These are phyloP conservation scores for Aureoboletus auriporus DNA, from an alignment of 768 basidiomycete species.

Conservation along the genomic window DNA sequence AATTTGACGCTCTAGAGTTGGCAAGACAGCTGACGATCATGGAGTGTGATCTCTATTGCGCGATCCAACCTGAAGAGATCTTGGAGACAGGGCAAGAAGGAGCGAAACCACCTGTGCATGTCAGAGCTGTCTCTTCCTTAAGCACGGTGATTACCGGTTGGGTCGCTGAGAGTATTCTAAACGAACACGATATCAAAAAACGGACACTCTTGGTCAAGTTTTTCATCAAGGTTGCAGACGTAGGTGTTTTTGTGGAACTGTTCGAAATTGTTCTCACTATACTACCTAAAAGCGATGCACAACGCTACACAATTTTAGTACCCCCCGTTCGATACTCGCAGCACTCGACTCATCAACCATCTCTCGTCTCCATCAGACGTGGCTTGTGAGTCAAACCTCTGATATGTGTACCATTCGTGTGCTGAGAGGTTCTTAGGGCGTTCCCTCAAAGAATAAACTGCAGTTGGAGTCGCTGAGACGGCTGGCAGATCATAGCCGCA, in stretches of 20 bases:
- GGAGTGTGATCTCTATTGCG: conserved; percentile 85
- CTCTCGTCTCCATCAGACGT: conserved; percentile 86
- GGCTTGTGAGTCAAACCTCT: conserved; percentile 62
- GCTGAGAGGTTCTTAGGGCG: conserved; percentile 46
- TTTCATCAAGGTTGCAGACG: conserved; percentile 91
- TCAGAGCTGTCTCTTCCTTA: conserved; percentile 80
- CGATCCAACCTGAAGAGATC: conserved; percentile 85
- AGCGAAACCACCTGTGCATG: conserved; percentile 57
- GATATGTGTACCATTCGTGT: background rate
- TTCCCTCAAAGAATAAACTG: conserved; percentile 79
- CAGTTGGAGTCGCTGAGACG: conserved; percentile 78
- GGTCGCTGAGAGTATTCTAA: conserved; percentile 92
- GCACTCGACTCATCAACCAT: conserved; percentile 96
- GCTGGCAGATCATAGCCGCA: conserved; percentile 87
- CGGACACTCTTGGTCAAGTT: conserved; percentile 77
- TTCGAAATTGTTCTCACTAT: conserved; percentile 3
- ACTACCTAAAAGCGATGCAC: conserved; percentile 66
- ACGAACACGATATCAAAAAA: conserved; percentile 86
- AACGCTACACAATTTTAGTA: conserved; percentile 83
- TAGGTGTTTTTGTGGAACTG: conserved; percentile 38
- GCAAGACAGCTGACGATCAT: conserved; percentile 92
- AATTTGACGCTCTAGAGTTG: conserved; percentile 90
- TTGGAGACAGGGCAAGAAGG: conserved; percentile 78
- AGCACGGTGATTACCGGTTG: conserved; percentile 94
- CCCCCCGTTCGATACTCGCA: conserved; percentile 86